Percentiles rank a stretch among this genome's conserved stretches.
Evolutionary conservation across 495 filamentous ascomycete genomes (phyloP).

Genomic region (Hapsidospora chrysogenum): DNA sequence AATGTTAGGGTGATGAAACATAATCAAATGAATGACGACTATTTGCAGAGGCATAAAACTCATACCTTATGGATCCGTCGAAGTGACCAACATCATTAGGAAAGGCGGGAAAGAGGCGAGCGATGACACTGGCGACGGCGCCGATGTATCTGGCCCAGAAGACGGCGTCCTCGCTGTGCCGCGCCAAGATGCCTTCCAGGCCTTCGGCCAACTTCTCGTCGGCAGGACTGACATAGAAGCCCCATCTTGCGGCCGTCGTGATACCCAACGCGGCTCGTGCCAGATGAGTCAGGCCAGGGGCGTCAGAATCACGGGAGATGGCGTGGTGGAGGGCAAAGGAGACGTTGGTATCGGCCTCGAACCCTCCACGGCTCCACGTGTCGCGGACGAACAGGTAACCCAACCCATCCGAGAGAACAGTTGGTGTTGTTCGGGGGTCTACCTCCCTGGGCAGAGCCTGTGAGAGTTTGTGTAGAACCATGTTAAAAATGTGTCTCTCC

Average conservation of each 20-base stretch:
- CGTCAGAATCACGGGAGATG: slow-evolving; percentile 46
- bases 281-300: slow-evolving; percentile 57
- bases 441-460: slow-evolving; percentile 34
- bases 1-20: neutral
- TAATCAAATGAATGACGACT: too few relatives aligned
- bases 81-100: slow-evolving; percentile 10
- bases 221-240: slow-evolving; percentile 38
- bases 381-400: slow-evolving; percentile 20
- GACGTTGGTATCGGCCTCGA: slow-evolving; percentile 33
- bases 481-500: slow-evolving; percentile 24
- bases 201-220: slow-evolving; percentile 22
- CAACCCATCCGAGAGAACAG: slow-evolving; percentile 20
- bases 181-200: slow-evolving; percentile 17
- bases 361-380: slow-evolving; percentile 29
- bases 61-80: slow-evolving; percentile 14
- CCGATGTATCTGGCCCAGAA: slow-evolving; percentile 31
- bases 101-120: slow-evolving; percentile 15
- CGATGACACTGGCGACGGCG: slow-evolving; percentile 17
- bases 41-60: too few relatives aligned
- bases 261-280: slow-evolving; percentile 56
- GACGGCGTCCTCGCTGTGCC: slow-evolving; percentile 13
- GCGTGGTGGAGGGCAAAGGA: slow-evolving; percentile 57
- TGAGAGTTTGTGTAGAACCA: slow-evolving; percentile 28
- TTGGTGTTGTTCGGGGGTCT: slow-evolving; percentile 31
- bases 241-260: slow-evolving; percentile 63